Base-by-base conservation (phyloP, 2,329 filamentous ascomycete genomes). In the Ascomycota sp. region DNA sequence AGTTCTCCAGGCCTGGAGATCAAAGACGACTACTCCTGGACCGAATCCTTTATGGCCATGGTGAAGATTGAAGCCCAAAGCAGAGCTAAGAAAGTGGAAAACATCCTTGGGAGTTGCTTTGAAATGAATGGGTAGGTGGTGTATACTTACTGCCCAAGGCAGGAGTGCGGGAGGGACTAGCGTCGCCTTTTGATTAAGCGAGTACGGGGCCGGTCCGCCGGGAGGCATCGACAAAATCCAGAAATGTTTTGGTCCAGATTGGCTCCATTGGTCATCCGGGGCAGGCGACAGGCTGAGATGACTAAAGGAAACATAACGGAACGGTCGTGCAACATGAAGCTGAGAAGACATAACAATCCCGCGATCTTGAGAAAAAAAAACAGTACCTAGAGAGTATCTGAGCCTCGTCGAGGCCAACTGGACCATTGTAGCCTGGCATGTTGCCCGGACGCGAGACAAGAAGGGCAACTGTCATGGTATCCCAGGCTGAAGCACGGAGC, bases 371-470 rank as follows among this genome's bases (percentile, higher is more conserved):
- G 51, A 46, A 43, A 51, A 57, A 58, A 61, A 61, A 61, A 59
- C 62, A 67, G 57, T 72, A 72, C 67, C 67, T 72, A 58, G 64
- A 59, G 50, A 68, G 61, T 48, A 63, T 65, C 50, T 66, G 60
- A 54, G 66, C 63, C 55, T 70, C 64, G 52, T 68, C 64, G 55
- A 68, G 60, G 49, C 68, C 64, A 54, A 61, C 49, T 46, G 59
- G 44, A 38, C 46, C 57, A 47, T 57, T 65, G 58, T 58, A 67
- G 54, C 58, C 58, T 50, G 64, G 56, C 64, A 69, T 68, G 46
- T 57, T 48, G 44, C 49, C 58, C 56, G 52, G 53, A 48, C 55
- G 58, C 45, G 59, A 48, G 51, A 59, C 50, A 51, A 58, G 52
- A 53, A 62, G 50, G 50, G 58, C 52, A 56, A 49, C 43, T 47